phyloP scores from a whole-genome alignment of 208 protist genomes.

The Crithidia expoeki region DNA sequence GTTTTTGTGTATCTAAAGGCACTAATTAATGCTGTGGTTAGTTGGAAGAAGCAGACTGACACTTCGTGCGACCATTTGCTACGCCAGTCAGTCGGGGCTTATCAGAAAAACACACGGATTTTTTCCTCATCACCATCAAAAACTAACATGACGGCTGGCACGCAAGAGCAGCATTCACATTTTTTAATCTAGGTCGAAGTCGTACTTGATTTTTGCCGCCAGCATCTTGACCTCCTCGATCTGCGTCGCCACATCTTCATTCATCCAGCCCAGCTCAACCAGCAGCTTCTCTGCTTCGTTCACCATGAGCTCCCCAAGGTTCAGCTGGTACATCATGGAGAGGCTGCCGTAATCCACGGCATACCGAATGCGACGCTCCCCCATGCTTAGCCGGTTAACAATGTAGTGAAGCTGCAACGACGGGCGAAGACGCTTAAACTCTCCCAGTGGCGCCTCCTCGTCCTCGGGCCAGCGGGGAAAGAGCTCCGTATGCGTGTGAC shows the following conservation, averaged over 20 bases:
- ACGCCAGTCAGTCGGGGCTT: too few relatives aligned
- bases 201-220: conserved; percentile 66
- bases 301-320: conserved; percentile 81
- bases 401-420: conserved; percentile 73
- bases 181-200: conserved; percentile 81
- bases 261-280: conserved; percentile 75
- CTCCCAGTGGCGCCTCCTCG: conserved; percentile 63
- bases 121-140: not conserved
- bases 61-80: too few relatives aligned
- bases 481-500: conserved; percentile 42
- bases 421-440: conserved; percentile 54
- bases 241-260: conserved; percentile 51
- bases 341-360: conserved; percentile 80
- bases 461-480: conserved; percentile 78
- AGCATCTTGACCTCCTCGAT: conserved; percentile 58
- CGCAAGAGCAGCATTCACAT: not conserved
- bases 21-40: too few relatives aligned
- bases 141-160: not conserved
- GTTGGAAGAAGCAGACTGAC: too few relatives aligned
- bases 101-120: too few relatives aligned
- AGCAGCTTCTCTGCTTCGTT: conserved; percentile 73
- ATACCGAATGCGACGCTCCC: conserved; percentile 77
- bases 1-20: too few relatives aligned
- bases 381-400: conserved; percentile 72
- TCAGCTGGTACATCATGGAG: conserved; percentile 88